phyloP scores from a whole-genome alignment of 148 eudicot species.

The Gaultheria prostrata region DNA sequence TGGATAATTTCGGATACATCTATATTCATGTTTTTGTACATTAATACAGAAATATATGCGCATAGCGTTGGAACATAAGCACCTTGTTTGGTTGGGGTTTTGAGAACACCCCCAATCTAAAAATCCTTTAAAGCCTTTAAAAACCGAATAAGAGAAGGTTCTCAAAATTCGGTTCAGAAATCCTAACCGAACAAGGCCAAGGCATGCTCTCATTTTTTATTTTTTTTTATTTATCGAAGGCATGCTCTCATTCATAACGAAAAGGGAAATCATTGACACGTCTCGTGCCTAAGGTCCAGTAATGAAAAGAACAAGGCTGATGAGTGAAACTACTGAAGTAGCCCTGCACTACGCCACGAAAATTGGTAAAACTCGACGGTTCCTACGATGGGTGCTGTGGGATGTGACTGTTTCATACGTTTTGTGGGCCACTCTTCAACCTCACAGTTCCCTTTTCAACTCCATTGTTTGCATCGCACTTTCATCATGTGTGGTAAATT shows the following conservation, averaged over 20 bases:
- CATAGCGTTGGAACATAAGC: too few relatives aligned
- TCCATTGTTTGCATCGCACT: neutral
- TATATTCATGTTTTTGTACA: neutral
- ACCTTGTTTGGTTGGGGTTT: too few relatives aligned
- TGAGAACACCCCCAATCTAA: too few relatives aligned
- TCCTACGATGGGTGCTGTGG: neutral
- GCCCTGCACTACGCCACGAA: neutral
- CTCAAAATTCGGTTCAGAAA: too few relatives aligned
- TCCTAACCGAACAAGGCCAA: too few relatives aligned
- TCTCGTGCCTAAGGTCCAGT: neutral
- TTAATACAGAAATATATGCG: too few relatives aligned
- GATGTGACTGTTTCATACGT: neutral
- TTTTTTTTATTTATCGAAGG: too few relatives aligned
- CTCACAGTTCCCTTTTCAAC: neutral
- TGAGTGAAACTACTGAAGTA: neutral
- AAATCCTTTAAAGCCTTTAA: too few relatives aligned
- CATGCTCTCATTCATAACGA: neutral
- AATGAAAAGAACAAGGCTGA: neutral
- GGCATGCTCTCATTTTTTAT: too few relatives aligned
- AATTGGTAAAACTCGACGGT: neutral
- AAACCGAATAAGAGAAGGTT: too few relatives aligned
- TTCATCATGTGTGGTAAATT: neutral
- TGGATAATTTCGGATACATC: neutral
- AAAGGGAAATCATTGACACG: neutral
- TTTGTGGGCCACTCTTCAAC: neutral